Evolutionary conservation across 306 rosid species (phyloP).

Genomic region (Gynostemma pentaphyllum): DNA sequence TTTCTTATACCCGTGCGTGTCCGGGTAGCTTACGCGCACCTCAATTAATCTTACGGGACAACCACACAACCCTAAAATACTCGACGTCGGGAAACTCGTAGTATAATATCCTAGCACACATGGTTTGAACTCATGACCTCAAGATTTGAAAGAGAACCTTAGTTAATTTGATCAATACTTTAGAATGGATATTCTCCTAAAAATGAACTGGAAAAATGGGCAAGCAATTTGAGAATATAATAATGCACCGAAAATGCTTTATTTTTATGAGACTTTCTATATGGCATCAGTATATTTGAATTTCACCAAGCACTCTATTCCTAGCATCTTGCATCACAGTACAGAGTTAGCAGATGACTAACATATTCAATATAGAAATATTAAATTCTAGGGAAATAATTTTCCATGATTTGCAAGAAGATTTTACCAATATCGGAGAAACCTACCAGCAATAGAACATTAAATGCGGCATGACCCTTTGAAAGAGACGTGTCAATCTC

Average conservation of each 20-base stretch:
- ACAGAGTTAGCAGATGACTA: neutral
- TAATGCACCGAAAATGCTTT: constrained; percentile 10
- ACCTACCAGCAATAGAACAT: constrained; percentile 34
- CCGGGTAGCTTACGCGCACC: too few relatives aligned
- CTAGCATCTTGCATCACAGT: constrained; percentile 8
- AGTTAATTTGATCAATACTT: neutral
- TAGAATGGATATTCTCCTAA: neutral
- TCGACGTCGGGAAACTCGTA: too few relatives aligned
- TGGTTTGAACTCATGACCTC: too few relatives aligned
- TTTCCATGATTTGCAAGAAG: neutral
- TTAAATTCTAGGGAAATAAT: neutral
- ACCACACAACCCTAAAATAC: too few relatives aligned
- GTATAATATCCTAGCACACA: too few relatives aligned
- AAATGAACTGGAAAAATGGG: neutral
- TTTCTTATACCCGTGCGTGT: too few relatives aligned
- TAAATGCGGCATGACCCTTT: constrained; percentile 34
- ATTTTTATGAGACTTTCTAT: constrained; percentile 5
- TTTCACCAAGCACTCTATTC: constrained; percentile 14
- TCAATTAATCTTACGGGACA: too few relatives aligned
- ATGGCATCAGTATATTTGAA: constrained; percentile 5
- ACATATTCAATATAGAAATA: neutral
- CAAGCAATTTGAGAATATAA: neutral
- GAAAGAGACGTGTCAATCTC: constrained; percentile 34
- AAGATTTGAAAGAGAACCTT: too few relatives aligned
- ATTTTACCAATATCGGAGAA: neutral